Conservation (phyloP, 352 stramenopile genomes). For the Phytophthora podocarpi region DNA sequence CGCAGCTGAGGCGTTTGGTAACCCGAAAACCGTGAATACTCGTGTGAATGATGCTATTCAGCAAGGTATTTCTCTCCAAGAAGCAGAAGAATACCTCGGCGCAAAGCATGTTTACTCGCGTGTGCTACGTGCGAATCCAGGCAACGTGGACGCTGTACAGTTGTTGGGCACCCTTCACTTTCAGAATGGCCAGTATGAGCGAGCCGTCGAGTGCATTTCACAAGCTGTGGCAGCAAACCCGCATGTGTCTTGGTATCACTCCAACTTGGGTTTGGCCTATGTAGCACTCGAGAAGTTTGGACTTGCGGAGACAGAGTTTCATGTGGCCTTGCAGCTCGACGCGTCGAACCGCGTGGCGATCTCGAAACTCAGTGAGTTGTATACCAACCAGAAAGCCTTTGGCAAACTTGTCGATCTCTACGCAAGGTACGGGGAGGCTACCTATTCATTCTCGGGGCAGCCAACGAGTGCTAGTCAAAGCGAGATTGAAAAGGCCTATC, state of each 20-base stretch:
- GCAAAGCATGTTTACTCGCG: conserved; percentile 52
- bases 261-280: conserved; percentile 33
- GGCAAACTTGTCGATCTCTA: conserved; percentile 40
- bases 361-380: conserved; percentile 24
- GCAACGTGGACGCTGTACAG: conserved; percentile 49
- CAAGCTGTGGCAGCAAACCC: conserved; percentile 24
- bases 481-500: conserved; percentile 39
- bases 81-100: conserved; percentile 10
- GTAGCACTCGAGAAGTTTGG: conserved; percentile 8
- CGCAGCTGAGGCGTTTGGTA: background rate
- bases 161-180: conserved; percentile 48
- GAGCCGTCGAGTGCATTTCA: conserved; percentile 25
- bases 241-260: conserved; percentile 38
- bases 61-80: conserved; percentile 38
- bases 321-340: conserved; percentile 18
- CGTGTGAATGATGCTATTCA: conserved; percentile 25
- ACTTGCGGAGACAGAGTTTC: conserved; percentile 27
- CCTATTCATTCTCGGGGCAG: conserved; percentile 2
- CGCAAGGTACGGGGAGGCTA: conserved; percentile 15
- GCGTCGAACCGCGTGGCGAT: conserved; percentile 20
- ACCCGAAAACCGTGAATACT: background rate
- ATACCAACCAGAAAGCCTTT: conserved; percentile 18
- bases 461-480: conserved; percentile 1
- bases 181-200: conserved; percentile 15
- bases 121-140: conserved; percentile 31